phyloP scores from a whole-genome alignment of 371 early-diverging fungal genomes.

The Zychaea mexicana region DNA sequence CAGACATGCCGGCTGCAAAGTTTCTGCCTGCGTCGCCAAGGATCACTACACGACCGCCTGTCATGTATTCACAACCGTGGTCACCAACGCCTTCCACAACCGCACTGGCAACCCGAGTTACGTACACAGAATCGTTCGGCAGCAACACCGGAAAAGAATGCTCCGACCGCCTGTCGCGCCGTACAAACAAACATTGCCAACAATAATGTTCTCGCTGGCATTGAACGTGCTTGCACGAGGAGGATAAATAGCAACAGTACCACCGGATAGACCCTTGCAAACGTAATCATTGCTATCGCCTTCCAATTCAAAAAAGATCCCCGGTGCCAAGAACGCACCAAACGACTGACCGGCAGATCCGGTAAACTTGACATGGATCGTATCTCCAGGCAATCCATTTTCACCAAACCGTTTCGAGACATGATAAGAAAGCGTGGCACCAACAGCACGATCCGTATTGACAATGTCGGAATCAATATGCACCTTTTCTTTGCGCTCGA shows the following conservation, averaged over 20 bases:
- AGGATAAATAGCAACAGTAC: constrained; percentile 84
- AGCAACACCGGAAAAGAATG: constrained; percentile 92
- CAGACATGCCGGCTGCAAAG: constrained; percentile 94
- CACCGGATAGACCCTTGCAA: constrained; percentile 96
- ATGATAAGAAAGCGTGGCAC: constrained; percentile 88
- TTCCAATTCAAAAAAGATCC: constrained; percentile 89
- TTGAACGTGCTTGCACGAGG: constrained; percentile 78
- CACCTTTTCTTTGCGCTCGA: constrained; percentile 63
- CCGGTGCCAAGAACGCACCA: constrained; percentile 91
- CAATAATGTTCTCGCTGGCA: constrained; percentile 86
- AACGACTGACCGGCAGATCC: constrained; percentile 97
- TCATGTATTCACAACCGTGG: constrained; percentile 99
- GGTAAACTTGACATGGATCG: constrained; percentile 79
- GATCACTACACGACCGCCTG: constrained; percentile 88
- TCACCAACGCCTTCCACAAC: constrained; percentile 97
- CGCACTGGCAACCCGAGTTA: constrained; percentile 93
- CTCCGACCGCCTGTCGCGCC: constrained; percentile 93
- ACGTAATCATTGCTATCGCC: constrained; percentile 98
- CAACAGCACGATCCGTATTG: constrained; percentile 95
- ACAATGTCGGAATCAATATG: constrained; percentile 72
- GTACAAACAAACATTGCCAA: constrained; percentile 96
- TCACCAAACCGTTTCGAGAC: constrained; percentile 83
- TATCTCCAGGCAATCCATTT: constrained; percentile 81
- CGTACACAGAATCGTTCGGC: constrained; percentile 98
- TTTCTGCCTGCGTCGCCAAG: constrained; percentile 86